Evolutionary conservation across 2,329 filamentous ascomycete species (phyloP), one percentile per base, ranked within the genome.

Genomic region (Cladophialophora psammophila): DNA sequence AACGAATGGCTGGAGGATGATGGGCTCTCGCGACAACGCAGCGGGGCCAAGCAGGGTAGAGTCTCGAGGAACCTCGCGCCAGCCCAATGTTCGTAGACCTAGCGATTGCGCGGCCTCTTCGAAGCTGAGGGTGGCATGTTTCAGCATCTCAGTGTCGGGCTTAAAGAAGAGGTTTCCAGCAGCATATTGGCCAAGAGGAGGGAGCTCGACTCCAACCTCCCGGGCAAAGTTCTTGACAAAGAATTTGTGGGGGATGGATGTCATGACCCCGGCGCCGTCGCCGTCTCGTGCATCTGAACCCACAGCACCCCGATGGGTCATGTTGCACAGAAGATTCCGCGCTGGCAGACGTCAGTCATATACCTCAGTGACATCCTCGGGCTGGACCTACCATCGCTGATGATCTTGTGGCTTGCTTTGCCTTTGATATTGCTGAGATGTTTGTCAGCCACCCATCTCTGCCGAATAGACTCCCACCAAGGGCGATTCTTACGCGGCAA

Each of bases 141-240:
- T 91, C 78, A 97, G 83, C 73, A 92, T 90, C 82, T 96, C 91
- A 77, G 92, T 87, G 78, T 97, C 93, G 72, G 94, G 95, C 86
- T 97, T 98, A 86, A 99, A 97, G 84, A 99, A 99, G 76, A 99
- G 82, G 81, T 99, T 99, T 75, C 94, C 94, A 75, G 94, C 94
- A 68, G 95, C 95, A 83, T 99, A 99, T 82, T 98, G 93, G 75
- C 94, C 95, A 72, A 90, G 85, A 71, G 91, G 90, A 69, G 95
- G 95, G 71, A 99, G 86, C 80, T 93, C 91, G 77, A 95, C 90
- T 78, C 90, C 91, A 77, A 93, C 91, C 82, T 97, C 93, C 74
- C 90, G 91, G 80, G 92, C 93, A 80, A 98, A 98, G 80, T 98
- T 96, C 86, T 98, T 99, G 78, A 97, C 85, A 80, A 99, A 98